Conservation (phyloP, 1,139 yeast species). For the Zhuliangozyma parablackwelliae region DNA sequence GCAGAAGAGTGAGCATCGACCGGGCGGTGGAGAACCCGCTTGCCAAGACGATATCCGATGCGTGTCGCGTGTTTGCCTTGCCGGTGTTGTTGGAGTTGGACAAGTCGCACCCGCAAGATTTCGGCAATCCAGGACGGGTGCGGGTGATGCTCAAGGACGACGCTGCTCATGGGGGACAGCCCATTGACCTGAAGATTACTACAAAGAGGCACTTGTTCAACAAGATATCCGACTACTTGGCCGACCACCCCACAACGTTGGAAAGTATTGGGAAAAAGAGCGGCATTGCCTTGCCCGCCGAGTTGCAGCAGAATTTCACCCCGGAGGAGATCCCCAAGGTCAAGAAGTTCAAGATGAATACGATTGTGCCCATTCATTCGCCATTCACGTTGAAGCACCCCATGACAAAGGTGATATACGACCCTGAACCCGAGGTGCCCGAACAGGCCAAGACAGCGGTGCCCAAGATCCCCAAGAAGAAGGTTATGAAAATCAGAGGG, state of each 20-base stretch:
- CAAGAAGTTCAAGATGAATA: conserved; percentile 79
- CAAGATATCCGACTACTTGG: conserved; percentile 58
- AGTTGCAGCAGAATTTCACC: conserved; percentile 45
- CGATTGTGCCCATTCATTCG: conserved; percentile 81
- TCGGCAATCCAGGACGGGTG: conserved; percentile 94
- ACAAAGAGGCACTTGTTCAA: conserved; percentile 68
- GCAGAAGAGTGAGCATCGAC: conserved; percentile 69
- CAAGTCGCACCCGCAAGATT: conserved; percentile 93
- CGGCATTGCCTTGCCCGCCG: conserved; percentile 61
- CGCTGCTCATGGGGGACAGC: conserved; percentile 35
- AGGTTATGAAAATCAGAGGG: conserved; percentile 47
- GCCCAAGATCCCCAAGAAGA: conserved; percentile 50
- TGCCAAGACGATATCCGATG: conserved; percentile 77
- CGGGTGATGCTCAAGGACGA: conserved; percentile 58
- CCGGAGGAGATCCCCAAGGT: conserved; percentile 71
- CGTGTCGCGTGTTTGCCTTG: conserved; percentile 43
- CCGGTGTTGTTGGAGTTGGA: conserved; percentile 69
- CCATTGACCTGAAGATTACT: conserved; percentile 33
- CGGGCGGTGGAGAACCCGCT: conserved; percentile 82
- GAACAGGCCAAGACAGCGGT: conserved; percentile 29
- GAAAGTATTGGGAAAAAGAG: conserved; percentile 49
- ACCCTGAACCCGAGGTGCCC: conserved; percentile 45
- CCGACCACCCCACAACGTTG: conserved; percentile 66
- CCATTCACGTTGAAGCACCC: conserved; percentile 81
- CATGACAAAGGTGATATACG: conserved; percentile 68